These are phyloP conservation scores for Leccinum barrowsii DNA, from an alignment of 768 basidiomycete species.

Conservation along the genomic window DNA sequence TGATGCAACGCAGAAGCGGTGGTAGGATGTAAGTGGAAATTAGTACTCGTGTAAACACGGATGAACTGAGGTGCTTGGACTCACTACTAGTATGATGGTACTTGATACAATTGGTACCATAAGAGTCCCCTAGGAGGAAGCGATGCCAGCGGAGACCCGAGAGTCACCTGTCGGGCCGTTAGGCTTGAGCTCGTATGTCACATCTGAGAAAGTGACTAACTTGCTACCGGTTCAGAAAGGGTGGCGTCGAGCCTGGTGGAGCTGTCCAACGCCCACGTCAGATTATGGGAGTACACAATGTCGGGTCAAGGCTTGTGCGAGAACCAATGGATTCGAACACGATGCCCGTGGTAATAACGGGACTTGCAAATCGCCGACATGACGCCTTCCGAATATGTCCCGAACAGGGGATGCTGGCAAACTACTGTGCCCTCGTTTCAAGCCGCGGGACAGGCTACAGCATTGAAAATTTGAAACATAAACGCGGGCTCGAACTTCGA, in stretches of 20 bases:
- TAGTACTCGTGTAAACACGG: background rate
- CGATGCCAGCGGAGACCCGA: background rate
- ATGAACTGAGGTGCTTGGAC: background rate
- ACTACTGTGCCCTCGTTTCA: conserved; percentile 7
- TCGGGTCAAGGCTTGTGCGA: background rate
- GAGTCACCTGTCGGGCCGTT: background rate
- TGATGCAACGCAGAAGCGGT: background rate
- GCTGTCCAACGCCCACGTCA: background rate
- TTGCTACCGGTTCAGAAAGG: conserved; percentile 2
- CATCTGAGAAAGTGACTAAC: conserved; percentile 8
- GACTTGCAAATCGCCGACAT: conserved; percentile 16
- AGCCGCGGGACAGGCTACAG: background rate
- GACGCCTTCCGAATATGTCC: conserved; percentile 5
- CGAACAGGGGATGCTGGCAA: background rate
- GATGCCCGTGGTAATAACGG: conserved; percentile 18
- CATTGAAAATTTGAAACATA: background rate
- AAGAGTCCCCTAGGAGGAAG: background rate
- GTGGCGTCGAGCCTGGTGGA: background rate
- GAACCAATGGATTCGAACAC: background rate
- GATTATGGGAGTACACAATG: background rate
- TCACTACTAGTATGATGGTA: conserved; percentile 5
- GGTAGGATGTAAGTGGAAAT: background rate
- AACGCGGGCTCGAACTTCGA: background rate
- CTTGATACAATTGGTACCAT: background rate
- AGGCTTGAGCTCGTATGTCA: background rate